phyloP scores from a whole-genome alignment of 192 early-diverging fungal genomes.

The Pilaira anomala region DNA sequence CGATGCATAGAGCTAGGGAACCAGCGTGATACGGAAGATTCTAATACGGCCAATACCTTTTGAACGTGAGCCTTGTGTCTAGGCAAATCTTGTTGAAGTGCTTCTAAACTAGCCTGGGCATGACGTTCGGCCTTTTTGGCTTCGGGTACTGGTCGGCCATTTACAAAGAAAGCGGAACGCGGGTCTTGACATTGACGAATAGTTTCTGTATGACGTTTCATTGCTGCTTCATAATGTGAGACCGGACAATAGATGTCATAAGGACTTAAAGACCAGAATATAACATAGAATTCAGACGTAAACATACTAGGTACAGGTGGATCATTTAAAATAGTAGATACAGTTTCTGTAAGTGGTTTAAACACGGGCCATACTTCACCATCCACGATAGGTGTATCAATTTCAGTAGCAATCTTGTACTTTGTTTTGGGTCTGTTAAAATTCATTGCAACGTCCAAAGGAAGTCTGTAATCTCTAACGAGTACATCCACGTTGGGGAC shows the following conservation, averaged over 20 bases:
- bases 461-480: conserved; percentile 55
- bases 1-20: conserved; percentile 33
- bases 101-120: conserved; percentile 26
- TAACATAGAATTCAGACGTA: conserved; percentile 63
- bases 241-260: conserved; percentile 72
- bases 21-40: conserved; percentile 25
- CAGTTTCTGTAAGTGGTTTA: neutral
- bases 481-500: conserved; percentile 51
- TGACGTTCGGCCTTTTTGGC: conserved; percentile 22
- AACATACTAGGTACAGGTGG: neutral
- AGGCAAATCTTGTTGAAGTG: conserved; percentile 23
- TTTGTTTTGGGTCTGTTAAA: conserved; percentile 52
- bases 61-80: conserved; percentile 27
- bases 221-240: conserved; percentile 57
- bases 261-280: conserved; percentile 76
- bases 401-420: neutral
- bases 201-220: conserved; percentile 45
- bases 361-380: neutral
- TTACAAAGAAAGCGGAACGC: conserved; percentile 20
- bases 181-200: conserved; percentile 28
- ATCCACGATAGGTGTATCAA: neutral
- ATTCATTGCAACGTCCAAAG: conserved; percentile 60
- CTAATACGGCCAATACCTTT: conserved; percentile 14
- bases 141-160: conserved; percentile 6
- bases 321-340: conserved; percentile 3